Percentiles rank a stretch among this genome's conserved stretches.
Evolutionary conservation across 1,284 basidiomycete genomes (phyloP).

Genomic region (Cutaneotrichosporon mucoides): DNA sequence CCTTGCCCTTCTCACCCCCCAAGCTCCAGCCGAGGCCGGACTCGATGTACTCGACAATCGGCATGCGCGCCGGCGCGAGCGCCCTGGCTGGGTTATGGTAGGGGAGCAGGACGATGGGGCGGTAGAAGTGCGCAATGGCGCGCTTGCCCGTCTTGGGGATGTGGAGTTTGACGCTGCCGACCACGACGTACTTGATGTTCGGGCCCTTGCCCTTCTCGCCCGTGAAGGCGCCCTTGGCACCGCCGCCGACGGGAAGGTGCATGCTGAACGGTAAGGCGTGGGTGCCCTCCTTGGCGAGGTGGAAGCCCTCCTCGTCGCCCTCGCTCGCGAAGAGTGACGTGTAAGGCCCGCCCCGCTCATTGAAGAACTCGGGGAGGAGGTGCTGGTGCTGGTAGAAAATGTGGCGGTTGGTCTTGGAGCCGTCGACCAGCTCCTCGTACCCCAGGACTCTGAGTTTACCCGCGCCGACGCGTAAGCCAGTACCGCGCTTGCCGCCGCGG

Average conservation of each 20-base stretch:
- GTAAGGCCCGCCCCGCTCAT: slow-evolving; percentile 23
- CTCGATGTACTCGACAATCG: slow-evolving; percentile 60
- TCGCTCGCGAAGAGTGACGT: slow-evolving; percentile 55
- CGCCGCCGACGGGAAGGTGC: slow-evolving; percentile 62
- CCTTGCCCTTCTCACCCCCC: slow-evolving; percentile 61
- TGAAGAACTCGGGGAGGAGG: slow-evolving; percentile 57
- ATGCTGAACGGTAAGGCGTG: slow-evolving; percentile 77
- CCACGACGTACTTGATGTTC: slow-evolving; percentile 76
- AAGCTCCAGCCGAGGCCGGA: slow-evolving; percentile 59
- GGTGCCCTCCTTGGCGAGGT: slow-evolving; percentile 60
- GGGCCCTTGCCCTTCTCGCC: slow-evolving; percentile 55
- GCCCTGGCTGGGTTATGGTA: slow-evolving; percentile 64
- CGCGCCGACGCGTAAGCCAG: slow-evolving; percentile 64
- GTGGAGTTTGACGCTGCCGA: slow-evolving; percentile 79
- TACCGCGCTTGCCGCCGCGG: slow-evolving; percentile 59
- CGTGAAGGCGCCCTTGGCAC: slow-evolving; percentile 68
- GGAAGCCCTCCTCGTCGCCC: slow-evolving; percentile 69
- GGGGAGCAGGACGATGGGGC: slow-evolving; percentile 77
- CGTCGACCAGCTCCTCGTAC: slow-evolving; percentile 62
- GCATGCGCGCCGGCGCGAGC: slow-evolving; percentile 61
- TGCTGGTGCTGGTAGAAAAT: slow-evolving; percentile 80
- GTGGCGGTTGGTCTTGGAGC: slow-evolving; percentile 61
- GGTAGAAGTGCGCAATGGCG: slow-evolving; percentile 89
- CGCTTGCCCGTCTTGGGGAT: slow-evolving; percentile 59
- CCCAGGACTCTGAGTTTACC: slow-evolving; percentile 83